A percentile compares a stretch with the other conserved stretches of the same genome.
These are phyloP conservation scores for Cyclotella choctawhatcheeana DNA, from an alignment of 108 stramenopile species.

Conservation along the genomic window DNA sequence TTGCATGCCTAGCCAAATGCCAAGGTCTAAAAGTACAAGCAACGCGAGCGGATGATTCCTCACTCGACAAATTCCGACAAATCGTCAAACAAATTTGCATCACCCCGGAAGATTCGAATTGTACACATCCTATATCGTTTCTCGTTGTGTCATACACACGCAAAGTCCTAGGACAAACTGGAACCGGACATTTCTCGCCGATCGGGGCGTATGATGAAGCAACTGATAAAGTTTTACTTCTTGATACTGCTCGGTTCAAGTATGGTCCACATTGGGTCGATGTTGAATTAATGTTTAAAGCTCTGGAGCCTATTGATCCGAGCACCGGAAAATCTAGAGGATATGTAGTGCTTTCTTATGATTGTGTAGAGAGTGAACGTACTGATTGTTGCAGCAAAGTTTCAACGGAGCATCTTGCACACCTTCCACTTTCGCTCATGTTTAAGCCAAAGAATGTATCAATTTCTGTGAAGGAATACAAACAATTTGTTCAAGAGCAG, in stretches of 20 bases:
- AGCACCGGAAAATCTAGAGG: constrained; percentile 83
- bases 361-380: constrained; percentile 12
- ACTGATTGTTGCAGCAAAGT: background rate
- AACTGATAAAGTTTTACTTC: constrained; percentile 68
- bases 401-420: background rate
- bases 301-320: constrained; percentile 73
- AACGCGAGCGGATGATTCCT: constrained; percentile 47
- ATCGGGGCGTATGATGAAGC: constrained; percentile 78
- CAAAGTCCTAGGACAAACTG: constrained; percentile 76
- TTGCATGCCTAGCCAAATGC: constrained; percentile 81
- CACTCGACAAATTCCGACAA: constrained; percentile 74
- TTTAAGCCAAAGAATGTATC: constrained; percentile 68
- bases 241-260: constrained; percentile 92
- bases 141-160: constrained; percentile 75
- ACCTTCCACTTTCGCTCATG: constrained; percentile 65
- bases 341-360: constrained; percentile 67
- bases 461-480: constrained; percentile 54
- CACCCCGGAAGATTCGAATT: background rate
- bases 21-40: constrained; percentile 74
- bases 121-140: constrained; percentile 49
- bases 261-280: constrained; percentile 82
- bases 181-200: constrained; percentile 87
- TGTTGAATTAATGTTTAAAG: constrained; percentile 60
- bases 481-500: constrained; percentile 45
- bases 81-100: constrained; percentile 64